Evolutionary conservation across 208 protist genomes (phyloP).

Genomic region (Lotmaria passim): DNA sequence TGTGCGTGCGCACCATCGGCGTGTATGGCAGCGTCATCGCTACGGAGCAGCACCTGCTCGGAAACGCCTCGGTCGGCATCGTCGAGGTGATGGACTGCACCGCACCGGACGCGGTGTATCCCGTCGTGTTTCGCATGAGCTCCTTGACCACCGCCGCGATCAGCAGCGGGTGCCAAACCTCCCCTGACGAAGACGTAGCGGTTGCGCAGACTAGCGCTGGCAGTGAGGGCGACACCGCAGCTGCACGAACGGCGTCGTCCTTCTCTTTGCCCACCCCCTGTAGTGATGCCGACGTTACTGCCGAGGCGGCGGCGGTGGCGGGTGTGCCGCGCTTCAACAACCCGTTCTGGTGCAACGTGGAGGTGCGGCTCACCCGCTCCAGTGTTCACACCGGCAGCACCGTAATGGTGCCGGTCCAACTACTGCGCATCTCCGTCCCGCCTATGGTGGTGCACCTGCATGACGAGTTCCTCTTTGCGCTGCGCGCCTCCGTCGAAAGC

Average conservation of each 20-base stretch:
- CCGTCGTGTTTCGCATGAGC: constrained; percentile 31
- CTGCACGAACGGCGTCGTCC: neutral
- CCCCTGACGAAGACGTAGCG: neutral
- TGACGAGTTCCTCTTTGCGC: constrained; percentile 65
- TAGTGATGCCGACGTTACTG: no score
- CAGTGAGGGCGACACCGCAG: neutral
- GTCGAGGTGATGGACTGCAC: constrained; percentile 73
- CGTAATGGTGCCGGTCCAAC: constrained; percentile 43
- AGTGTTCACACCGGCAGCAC: neutral
- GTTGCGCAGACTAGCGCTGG: neutral
- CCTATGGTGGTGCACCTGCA: constrained; percentile 50
- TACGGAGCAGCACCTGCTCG: constrained; percentile 64
- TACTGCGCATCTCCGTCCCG: constrained; percentile 41
- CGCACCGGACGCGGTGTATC: constrained; percentile 23
- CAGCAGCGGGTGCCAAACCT: neutral
- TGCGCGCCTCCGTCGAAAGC: constrained; percentile 37
- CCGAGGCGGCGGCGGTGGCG: neutral
- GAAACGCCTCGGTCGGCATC: constrained; percentile 41
- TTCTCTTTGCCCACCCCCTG: no score
- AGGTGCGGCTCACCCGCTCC: constrained; percentile 23
- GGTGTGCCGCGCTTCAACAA: constrained; percentile 18
- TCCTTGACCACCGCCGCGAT: neutral
- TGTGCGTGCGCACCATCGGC: constrained; percentile 50
- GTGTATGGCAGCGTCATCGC: constrained; percentile 43
- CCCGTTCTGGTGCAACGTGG: constrained; percentile 30